Percentiles rank a stretch among this genome's conserved stretches.
Conservation (phyloP, 371 early-diverging fungal species). For the Apophysomyces elegans region DNA sequence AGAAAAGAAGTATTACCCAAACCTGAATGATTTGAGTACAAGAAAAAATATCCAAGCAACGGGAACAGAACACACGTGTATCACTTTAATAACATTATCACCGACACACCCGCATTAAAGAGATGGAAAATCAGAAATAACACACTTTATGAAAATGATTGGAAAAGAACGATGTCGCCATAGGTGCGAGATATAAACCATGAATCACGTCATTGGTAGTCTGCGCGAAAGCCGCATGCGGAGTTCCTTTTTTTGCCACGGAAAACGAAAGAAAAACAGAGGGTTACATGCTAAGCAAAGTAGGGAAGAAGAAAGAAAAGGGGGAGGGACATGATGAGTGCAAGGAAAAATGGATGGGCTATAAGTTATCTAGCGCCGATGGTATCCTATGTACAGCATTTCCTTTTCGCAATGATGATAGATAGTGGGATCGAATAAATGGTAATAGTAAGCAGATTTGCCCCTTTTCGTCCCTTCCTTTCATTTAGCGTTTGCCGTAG, state of each 20-base stretch:
- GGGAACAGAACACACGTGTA: neutral
- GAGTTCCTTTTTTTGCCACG: constrained; percentile 4
- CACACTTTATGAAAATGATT: constrained; percentile 4
- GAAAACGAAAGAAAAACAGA: neutral
- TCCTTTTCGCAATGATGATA: neutral
- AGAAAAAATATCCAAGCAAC: neutral
- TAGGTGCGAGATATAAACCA: neutral
- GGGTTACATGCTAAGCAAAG: too few relatives aligned
- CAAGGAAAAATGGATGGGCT: too few relatives aligned
- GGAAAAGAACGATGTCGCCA: constrained; percentile 11
- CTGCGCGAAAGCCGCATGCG: neutral
- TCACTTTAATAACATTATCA: neutral
- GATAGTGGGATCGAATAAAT: neutral
- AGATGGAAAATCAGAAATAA: constrained; percentile 6
- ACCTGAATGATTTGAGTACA: neutral
- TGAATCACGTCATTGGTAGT: neutral
- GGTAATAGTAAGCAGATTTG: neutral
- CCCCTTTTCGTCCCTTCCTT: neutral
- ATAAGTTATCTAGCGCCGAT: too few relatives aligned
- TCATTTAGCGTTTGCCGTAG: constrained; percentile 46
- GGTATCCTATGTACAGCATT: too few relatives aligned
- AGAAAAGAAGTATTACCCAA: neutral
- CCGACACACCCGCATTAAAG: neutral
- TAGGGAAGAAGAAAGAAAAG: neutral
- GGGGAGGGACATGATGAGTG: neutral